Evolutionary conservation across 176 grass and related monocot genomes (phyloP), one percentile per base, ranked within the genome.

Genomic region (Oryza brachyantha): DNA sequence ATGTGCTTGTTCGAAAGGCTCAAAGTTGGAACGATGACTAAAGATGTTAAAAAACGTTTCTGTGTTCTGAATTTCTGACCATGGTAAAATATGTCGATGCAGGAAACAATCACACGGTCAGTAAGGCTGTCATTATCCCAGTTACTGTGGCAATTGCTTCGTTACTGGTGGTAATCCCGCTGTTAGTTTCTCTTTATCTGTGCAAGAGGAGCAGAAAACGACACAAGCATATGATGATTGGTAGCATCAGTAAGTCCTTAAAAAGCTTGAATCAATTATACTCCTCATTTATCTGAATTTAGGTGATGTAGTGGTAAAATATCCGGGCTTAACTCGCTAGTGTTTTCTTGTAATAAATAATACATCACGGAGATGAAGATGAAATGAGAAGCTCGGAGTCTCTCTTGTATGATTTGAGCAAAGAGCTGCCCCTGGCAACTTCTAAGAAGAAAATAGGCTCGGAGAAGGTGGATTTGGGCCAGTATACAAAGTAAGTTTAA

Each of bases 391-490:
- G 48, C 31, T 75, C 55, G 22, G 79, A 67, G 5, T 39, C 68
- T 62, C 35, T 88, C 4, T 37, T 72, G 32, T 85, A 86, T 5
- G 82, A 92, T 79, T 48, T 91, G 26, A 25, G 36, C 3, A 87
- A 2, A 25, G 26, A 77, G 46, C 60, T 37, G 91, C 91, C 7
- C 88, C 91, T 0, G 17, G 73, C 59, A 84, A 91, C 50, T 94
- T 94, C 26, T 88, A 82, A 4, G 82, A 93, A 60, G 75, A 69
- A 46, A 91, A 94, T n/a, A 86, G 75, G 64, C 85, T 94, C 1
- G 85, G 88, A 12, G 28, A 88, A 86, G 85, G 91, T 17, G 87
- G 87, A 35, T 93, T 90, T 36, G 91, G 91, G 0, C 74, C 81
- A 5, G 91, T 90, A 2, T 90, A 93, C 43, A 90, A 90, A 84